Evolutionary conservation across 768 basidiomycete species (phyloP).

Genomic region (Clavulina sp.): DNA sequence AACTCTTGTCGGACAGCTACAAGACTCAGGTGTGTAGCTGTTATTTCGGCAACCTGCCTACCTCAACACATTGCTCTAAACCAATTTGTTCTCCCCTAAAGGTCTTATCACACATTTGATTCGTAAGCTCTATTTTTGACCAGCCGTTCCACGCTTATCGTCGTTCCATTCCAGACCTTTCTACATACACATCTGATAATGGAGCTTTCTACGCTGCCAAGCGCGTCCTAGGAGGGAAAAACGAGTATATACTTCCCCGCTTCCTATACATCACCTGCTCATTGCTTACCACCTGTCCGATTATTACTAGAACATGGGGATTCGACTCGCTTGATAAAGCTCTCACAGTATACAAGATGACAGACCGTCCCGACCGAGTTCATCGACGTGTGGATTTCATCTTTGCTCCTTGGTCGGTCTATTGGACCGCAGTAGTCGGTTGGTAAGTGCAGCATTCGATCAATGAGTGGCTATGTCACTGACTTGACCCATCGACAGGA

Average conservation of each 20-base stretch:
- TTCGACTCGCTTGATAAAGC: constrained; percentile 72
- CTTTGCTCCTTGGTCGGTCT: constrained; percentile 54
- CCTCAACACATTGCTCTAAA: neutral
- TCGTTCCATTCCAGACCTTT: no score
- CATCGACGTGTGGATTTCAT: constrained; percentile 73
- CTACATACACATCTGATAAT: neutral
- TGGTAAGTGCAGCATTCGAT: constrained; percentile 38
- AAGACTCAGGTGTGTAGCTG: constrained; percentile 37
- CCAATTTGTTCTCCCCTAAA: constrained; percentile 13
- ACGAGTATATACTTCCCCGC: no score
- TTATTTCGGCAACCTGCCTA: neutral
- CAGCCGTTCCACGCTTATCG: no score
- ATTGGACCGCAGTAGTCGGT: constrained; percentile 80
- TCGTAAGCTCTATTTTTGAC: neutral
- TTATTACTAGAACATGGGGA: neutral
- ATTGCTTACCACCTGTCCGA: neutral
- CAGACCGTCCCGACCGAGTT: constrained; percentile 17
- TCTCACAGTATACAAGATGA: constrained; percentile 47
- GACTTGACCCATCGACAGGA: constrained; percentile 27
- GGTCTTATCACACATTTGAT: constrained; percentile 52
- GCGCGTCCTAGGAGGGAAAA: no score
- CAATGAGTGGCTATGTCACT: neutral
- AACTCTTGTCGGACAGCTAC: constrained; percentile 38
- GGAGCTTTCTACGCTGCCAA: neutral
- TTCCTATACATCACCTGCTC: neutral